A percentile compares a stretch with the other conserved stretches of the same genome.
Evolutionary conservation across 441 rosid genomes (phyloP).

Genomic region (Bruguiera hainesii): DNA sequence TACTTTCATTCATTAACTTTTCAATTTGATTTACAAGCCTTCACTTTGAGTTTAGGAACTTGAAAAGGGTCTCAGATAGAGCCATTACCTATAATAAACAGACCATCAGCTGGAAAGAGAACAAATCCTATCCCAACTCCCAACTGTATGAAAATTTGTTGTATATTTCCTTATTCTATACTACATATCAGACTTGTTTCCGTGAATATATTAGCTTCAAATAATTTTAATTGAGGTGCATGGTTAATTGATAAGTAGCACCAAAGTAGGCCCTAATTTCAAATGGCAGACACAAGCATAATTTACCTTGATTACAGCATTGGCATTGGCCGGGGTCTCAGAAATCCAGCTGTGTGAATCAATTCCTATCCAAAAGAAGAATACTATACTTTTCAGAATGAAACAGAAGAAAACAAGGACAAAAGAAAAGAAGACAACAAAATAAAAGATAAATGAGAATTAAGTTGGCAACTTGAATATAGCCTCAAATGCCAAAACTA

Average conservation of each 20-base stretch:
- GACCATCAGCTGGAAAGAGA: not conserved
- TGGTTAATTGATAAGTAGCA: too few species aligned
- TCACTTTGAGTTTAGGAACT: not conserved
- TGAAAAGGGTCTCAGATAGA: not conserved
- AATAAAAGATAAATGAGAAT: constrained; percentile 1
- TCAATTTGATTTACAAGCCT: not conserved
- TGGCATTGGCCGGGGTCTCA: constrained; percentile 30
- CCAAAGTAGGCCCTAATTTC: too few species aligned
- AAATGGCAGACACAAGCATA: not conserved
- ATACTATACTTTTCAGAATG: constrained; percentile 10
- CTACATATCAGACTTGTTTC: too few species aligned
- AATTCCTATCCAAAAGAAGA: constrained; percentile 36
- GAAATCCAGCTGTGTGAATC: constrained; percentile 47
- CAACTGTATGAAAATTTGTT: too few species aligned
- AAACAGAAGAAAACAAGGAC: not conserved
- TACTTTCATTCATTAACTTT: not conserved
- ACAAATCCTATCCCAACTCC: too few species aligned
- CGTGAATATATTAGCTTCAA: too few species aligned
- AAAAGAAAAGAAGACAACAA: not conserved
- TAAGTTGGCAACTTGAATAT: constrained; percentile 14
- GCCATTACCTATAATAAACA: not conserved
- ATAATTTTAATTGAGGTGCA: too few species aligned
- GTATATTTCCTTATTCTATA: too few species aligned
- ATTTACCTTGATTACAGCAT: constrained; percentile 60
- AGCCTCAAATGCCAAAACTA: not conserved